Percentiles rank a stretch among this genome's conserved stretches.
Conservation (phyloP, 805 yeast genomes). For the Candida nemodendra region DNA sequence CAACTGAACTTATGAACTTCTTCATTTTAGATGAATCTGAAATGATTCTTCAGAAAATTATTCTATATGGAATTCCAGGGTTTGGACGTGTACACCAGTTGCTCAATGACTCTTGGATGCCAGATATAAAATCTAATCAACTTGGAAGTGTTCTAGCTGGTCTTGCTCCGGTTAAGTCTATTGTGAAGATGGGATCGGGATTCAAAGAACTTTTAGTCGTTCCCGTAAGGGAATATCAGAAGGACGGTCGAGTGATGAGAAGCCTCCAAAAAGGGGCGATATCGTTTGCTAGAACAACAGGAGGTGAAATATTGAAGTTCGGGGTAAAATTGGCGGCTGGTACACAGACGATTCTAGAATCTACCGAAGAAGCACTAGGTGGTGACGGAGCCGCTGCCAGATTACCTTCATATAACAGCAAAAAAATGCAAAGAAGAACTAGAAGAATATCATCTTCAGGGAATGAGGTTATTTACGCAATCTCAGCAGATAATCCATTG, state of each 20-base stretch:
- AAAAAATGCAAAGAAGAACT: constrained; percentile 4
- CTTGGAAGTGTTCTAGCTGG: constrained; percentile 81
- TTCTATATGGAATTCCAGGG: constrained; percentile 76
- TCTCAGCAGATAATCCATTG: constrained; percentile 8
- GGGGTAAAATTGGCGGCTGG: constrained; percentile 89
- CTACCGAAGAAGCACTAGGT: constrained; percentile 74
- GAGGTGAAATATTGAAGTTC: constrained; percentile 74
- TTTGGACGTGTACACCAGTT: constrained; percentile 54
- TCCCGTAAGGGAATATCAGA: constrained; percentile 71
- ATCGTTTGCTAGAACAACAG: constrained; percentile 71
- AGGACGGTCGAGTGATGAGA: constrained; percentile 67
- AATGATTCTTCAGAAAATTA: constrained; percentile 58
- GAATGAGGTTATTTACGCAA: constrained; percentile 13
- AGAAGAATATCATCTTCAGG: constrained; percentile 12
- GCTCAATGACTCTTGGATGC: constrained; percentile 78
- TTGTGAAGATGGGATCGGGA: constrained; percentile 77
- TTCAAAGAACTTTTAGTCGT: constrained; percentile 68
- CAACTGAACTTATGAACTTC: constrained; percentile 83
- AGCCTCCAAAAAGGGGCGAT: constrained; percentile 74
- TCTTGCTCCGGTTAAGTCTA: constrained; percentile 73
- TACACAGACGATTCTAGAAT: constrained; percentile 76
- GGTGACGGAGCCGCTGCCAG: constrained; percentile 60
- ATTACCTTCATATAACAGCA: constrained; percentile 15
- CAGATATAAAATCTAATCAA: constrained; percentile 82
- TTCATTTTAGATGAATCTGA: constrained; percentile 86